Percentiles rank a stretch among this genome's conserved stretches.
Conservation (phyloP, 805 yeast species). For the Aciculoconidium aculeatum region DNA sequence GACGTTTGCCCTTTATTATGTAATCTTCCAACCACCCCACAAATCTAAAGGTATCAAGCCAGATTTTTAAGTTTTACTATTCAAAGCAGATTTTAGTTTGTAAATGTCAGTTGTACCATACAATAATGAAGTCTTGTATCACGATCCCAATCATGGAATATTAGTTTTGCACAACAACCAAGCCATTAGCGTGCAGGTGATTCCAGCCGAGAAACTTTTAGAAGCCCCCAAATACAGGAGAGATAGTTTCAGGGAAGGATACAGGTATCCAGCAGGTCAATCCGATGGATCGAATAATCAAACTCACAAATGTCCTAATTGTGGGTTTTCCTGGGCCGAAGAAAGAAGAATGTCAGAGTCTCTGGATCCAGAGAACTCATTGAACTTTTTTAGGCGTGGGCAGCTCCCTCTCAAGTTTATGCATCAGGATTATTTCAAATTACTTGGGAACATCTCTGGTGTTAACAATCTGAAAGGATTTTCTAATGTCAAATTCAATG, state of each 20-base stretch:
- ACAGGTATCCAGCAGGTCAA: not conserved
- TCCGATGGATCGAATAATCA: not conserved
- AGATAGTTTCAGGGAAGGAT: not conserved
- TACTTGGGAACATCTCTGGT: slow-evolving; percentile 23
- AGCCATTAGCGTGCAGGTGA: slow-evolving; percentile 23
- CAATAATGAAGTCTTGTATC: slow-evolving; percentile 26
- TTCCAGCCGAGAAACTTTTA: slow-evolving; percentile 10
- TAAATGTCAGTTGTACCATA: slow-evolving; percentile 38
- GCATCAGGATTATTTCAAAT: slow-evolving; percentile 33
- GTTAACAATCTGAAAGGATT: slow-evolving; percentile 1
- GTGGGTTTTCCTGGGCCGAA: slow-evolving; percentile 25
- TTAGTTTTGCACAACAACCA: slow-evolving; percentile 30
- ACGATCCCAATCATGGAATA: slow-evolving; percentile 30
- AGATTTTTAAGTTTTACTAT: too few relatives aligned
- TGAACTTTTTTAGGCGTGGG: too few relatives aligned
- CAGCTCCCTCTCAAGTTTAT: slow-evolving; percentile 16
- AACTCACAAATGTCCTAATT: slow-evolving; percentile 20
- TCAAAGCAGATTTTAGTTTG: too few relatives aligned
- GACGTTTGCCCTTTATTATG: too few relatives aligned
- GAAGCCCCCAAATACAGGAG: not conserved
- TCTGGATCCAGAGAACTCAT: not conserved
- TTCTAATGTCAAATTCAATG: slow-evolving; percentile 1
- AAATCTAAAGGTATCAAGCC: too few relatives aligned
- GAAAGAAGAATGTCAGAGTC: slow-evolving; percentile 2
- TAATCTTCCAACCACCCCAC: too few relatives aligned